Base-by-base conservation (phyloP, 192 early-diverging fungal genomes). In the Gaertneriomyces sp. region DNA sequence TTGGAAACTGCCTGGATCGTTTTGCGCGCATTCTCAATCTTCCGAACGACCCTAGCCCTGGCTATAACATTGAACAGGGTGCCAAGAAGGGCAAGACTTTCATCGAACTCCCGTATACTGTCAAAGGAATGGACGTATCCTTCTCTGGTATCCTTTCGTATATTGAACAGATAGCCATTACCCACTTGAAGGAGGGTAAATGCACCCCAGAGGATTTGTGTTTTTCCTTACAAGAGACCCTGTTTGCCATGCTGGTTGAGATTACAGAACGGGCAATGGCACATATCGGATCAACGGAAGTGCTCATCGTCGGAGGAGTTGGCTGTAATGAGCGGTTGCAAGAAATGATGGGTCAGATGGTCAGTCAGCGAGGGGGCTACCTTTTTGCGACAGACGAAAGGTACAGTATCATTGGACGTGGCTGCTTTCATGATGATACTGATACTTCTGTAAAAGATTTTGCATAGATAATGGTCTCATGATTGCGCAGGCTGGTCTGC, bases 231-330 rank as follows among this genome's bases (percentile, higher is more conserved):
- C 96, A 99, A 58, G 96, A 99, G 65, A 99, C 89, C 2, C 71
- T 96, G 52, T 99, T 98, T 92, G 93, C 96, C 11, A 99, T 99
- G 96, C 79, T 99, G 46, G 93, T 99, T n/a, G 96, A 99, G 76
- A 96, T 89, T 42, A 99, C 96, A 25, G 96, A 99, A 75, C 83
- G 96, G 5, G 94, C 96, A 5, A 98, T 99, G 94, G 95, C 96
- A 2, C 96, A 99, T 66, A 92, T 99, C 66, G 93, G 91, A 33
- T 85, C 87, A 44, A 76, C 70, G 33, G 91, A 98, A 60, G 96
- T 99, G 0, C 66, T 99, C 66, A 87, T 99, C 52, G 96, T 99
- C 11, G 96, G 96, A 16, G 96, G 96, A 1, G 96, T 99, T 5
- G 96, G 92, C 56, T 96, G 95, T 80, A 99, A 99, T 64, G 76